Base-by-base conservation (phyloP, 768 basidiomycete species). In the Phaffia australis region DNA sequence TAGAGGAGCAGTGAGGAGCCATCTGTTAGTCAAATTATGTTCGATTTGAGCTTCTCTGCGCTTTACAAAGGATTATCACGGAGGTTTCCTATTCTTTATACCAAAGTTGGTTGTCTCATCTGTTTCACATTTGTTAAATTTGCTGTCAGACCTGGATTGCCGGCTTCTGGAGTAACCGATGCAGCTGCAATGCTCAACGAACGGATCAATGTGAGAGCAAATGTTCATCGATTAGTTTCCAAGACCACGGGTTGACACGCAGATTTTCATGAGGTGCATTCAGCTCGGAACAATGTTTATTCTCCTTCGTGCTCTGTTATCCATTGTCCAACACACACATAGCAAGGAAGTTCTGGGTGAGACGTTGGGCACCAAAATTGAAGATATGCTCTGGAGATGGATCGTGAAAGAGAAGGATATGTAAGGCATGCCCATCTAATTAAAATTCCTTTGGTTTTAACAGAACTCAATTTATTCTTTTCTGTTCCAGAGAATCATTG, bases 301-400 rank as follows among this genome's bases (percentile, higher is more conserved):
- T 73, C 86, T 90, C 84, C 92, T 89, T 73, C 83, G 91, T 60
- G 86, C 88, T 4, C 80, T 94, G 23, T 85, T 90, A 30, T 84
- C 83, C 1, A 83, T 92, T 16, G 81, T 93, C 63, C 83, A 85
- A 49, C 54, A 60, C 30, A 79, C 82, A 21, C 80, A 88, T 30
- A 80, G 86, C 0, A 86, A 86, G 72, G 88, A 90, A 70, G 84
- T 85, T 1, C 79, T 94, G 4, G 86, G 86, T 18, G 88, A 92
- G 54, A 77, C 82, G 0, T 77, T 89, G 67, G 92, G 89, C 0
- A 83, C 87, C 75, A 83, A 79, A 57, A 78, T 94, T n/a, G 92
- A 94, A 73, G 86, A 88, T 72, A 86, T 85, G 30, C 89, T 87
- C 0, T 95, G 65, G 65, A 30, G 65, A 16, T 67, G 54, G 25